These are phyloP conservation scores for Psidium guajava DNA, from an alignment of 345 rosid genomes.

Conservation along the genomic window DNA sequence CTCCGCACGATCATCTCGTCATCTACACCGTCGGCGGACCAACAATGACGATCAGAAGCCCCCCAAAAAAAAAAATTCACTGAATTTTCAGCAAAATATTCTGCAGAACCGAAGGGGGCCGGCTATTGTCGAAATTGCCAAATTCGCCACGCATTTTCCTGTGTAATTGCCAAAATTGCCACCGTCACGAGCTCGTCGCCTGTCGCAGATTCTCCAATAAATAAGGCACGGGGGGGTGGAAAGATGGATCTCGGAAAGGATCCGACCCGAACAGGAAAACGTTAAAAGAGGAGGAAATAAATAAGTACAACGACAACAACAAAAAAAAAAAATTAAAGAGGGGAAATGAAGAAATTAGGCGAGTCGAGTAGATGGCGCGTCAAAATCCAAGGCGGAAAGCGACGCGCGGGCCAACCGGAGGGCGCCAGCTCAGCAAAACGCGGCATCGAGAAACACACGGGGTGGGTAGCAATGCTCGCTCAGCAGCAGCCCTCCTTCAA, in stretches of 20 bases:
- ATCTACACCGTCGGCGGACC: too few relatives aligned
- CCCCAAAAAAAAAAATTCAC: too few relatives aligned
- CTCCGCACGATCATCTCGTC: too few relatives aligned
- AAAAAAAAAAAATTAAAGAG: neutral
- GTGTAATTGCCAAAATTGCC: neutral
- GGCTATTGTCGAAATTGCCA: neutral
- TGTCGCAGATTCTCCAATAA: neutral
- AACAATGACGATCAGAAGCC: too few relatives aligned
- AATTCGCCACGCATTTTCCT: neutral
- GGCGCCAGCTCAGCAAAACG: neutral
- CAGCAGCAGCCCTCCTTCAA: neutral
- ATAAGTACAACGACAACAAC: neutral
- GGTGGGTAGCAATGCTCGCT: neutral
- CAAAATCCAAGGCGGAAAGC: neutral
- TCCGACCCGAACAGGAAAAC: neutral
- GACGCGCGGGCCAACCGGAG: neutral
- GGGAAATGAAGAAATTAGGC: neutral
- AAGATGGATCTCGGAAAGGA: neutral
- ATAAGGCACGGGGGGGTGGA: neutral
- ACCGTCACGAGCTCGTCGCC: neutral
- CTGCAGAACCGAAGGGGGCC: too few relatives aligned
- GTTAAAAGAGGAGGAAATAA: neutral
- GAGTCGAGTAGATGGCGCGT: neutral
- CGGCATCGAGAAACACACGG: neutral
- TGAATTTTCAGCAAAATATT: too few relatives aligned